These are phyloP conservation scores for Aspergillus felis DNA, from an alignment of 2,329 filamentous ascomycete species.

Conservation along the genomic window DNA sequence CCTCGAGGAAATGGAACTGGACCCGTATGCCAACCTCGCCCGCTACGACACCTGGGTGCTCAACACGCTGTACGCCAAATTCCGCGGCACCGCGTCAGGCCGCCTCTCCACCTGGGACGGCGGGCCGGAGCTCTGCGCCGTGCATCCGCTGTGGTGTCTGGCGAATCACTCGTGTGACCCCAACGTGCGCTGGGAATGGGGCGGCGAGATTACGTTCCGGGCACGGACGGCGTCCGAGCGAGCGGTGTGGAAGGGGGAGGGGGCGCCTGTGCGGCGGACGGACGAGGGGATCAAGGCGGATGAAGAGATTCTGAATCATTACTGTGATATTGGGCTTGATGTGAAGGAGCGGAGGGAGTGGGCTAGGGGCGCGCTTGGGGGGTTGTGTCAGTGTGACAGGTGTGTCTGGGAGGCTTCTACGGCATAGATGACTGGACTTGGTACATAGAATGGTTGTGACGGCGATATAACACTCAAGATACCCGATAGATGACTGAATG, in stretches of 20 bases:
- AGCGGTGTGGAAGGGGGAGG: constrained; percentile 31
- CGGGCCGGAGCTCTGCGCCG: constrained; percentile 83
- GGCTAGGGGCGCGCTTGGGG: constrained; percentile 82
- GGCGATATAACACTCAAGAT: not conserved
- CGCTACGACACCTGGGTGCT: constrained; percentile 58
- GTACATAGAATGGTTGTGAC: not conserved
- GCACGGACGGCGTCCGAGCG: constrained; percentile 31
- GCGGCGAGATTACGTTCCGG: constrained; percentile 43
- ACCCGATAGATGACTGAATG: not conserved
- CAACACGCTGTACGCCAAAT: constrained; percentile 90
- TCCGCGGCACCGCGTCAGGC: constrained; percentile 86
- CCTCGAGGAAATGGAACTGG: constrained; percentile 60
- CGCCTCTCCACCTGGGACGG: constrained; percentile 72
- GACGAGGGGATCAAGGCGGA: constrained; percentile 59
- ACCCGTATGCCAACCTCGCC: constrained; percentile 50
- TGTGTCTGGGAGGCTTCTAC: constrained; percentile 67
- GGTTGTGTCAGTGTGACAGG: constrained; percentile 79
- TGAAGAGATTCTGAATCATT: constrained; percentile 88
- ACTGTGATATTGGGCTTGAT: constrained; percentile 77
- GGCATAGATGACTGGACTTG: constrained; percentile 3
- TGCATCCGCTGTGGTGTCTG: constrained; percentile 93
- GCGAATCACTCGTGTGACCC: constrained; percentile 96
- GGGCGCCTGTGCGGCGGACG: constrained; percentile 42
- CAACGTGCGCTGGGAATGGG: constrained; percentile 93
- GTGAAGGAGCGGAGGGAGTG: constrained; percentile 83